phyloP scores from a whole-genome alignment of 768 basidiomycete genomes.

The Sporobolomyces roseus region DNA sequence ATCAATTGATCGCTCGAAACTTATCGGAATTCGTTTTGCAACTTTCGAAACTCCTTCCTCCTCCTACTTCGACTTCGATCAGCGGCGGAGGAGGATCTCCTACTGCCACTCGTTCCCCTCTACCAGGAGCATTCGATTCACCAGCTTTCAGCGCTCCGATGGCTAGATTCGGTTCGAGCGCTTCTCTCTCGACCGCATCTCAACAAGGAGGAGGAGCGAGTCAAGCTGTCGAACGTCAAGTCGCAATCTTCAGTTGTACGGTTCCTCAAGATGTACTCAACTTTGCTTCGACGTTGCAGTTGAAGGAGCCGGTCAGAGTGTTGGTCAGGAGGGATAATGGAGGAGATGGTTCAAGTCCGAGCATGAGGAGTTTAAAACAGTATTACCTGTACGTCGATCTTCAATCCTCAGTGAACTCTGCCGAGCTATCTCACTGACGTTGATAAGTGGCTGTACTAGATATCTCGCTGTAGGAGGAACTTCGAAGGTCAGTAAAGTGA shows the following conservation, averaged over 20 bases:
- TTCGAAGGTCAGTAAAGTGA: constrained; percentile 42
- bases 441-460: neutral
- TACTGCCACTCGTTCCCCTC: constrained; percentile 43
- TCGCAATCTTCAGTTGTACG: constrained; percentile 94
- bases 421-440: constrained; percentile 42
- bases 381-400: constrained; percentile 92
- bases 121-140: constrained; percentile 44
- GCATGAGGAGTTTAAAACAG: constrained; percentile 72
- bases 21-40: constrained; percentile 90
- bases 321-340: constrained; percentile 70
- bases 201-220: too few relatives aligned
- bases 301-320: constrained; percentile 95
- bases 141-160: too few relatives aligned
- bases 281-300: constrained; percentile 84
- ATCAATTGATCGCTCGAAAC: constrained; percentile 95
- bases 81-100: constrained; percentile 38
- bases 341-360: constrained; percentile 48
- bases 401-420: constrained; percentile 50
- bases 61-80: constrained; percentile 52
- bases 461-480: constrained; percentile 43
- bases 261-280: constrained; percentile 94
- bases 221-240: constrained; percentile 68
- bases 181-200: constrained; percentile 9
- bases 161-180: constrained; percentile 43
- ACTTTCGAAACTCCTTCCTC: constrained; percentile 89